phyloP scores from a whole-genome alignment of 495 filamentous ascomycete genomes.

The Aspergillus nanangensis region DNA sequence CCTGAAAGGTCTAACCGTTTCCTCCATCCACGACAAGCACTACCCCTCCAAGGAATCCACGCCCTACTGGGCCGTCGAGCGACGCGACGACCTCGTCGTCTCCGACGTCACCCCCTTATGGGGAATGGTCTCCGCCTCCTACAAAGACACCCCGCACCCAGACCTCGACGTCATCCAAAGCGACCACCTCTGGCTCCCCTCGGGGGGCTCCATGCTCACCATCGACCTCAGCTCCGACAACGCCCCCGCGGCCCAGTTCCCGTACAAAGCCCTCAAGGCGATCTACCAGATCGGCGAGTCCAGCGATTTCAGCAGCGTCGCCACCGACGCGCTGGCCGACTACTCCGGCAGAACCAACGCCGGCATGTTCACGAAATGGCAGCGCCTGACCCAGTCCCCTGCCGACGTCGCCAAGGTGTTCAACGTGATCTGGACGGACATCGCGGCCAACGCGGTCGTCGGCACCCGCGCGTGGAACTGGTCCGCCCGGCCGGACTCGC shows the following conservation, averaged over 20 bases:
- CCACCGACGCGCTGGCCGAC: not conserved
- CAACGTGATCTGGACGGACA: conserved; percentile 1
- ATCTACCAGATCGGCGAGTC: not conserved
- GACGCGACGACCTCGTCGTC: not conserved
- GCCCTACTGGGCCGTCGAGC: conserved; percentile 3
- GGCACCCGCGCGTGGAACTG: too few relatives aligned
- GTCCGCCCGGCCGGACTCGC: too few relatives aligned
- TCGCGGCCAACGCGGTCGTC: not conserved
- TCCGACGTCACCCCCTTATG: not conserved
- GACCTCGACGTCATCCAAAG: too few relatives aligned
- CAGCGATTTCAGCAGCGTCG: not conserved
- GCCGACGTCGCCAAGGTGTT: not conserved
- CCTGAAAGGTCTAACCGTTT: not conserved
- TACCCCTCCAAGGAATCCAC: not conserved
- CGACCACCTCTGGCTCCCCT: too few relatives aligned
- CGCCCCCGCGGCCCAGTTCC: not conserved
- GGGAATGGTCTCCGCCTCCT: not conserved
- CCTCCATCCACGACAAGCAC: not conserved
- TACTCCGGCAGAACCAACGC: not conserved
- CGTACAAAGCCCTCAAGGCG: not conserved
- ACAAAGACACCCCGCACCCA: too few relatives aligned
- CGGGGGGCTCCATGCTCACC: too few relatives aligned
- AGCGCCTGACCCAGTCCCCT: not conserved
- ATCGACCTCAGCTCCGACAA: too few relatives aligned
- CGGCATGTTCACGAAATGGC: not conserved